Conservation (phyloP, 768 basidiomycete genomes). For the Russula vinacea region DNA sequence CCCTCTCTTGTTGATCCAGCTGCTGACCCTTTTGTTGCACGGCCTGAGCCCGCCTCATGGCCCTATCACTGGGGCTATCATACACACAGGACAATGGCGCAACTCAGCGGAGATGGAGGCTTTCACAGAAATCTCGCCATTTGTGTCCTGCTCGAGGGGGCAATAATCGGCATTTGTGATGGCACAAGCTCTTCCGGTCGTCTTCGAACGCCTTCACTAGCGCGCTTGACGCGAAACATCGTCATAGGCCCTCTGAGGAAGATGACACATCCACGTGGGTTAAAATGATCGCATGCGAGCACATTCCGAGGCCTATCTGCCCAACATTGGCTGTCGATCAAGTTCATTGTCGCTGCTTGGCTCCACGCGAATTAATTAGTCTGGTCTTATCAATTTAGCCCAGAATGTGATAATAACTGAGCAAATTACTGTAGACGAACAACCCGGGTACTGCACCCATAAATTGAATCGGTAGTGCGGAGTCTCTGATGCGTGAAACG, state of each 20-base stretch:
- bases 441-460: too few species aligned
- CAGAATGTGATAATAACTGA: not conserved
- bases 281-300: not conserved
- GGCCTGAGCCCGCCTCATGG: not conserved
- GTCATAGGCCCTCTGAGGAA: not conserved
- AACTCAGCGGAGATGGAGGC: slow-evolving; percentile 14
- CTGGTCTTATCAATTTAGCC: not conserved
- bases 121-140: slow-evolving; percentile 17
- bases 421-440: not conserved
- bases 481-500: too few species aligned
- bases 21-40: not conserved
- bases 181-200: slow-evolving; percentile 9
- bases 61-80: slow-evolving; percentile 7
- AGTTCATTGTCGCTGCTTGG: not conserved
- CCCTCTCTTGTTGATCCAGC: not conserved
- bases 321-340: not conserved
- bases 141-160: slow-evolving; percentile 9
- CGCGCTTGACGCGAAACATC: not conserved
- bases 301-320: not conserved
- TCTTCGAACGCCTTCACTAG: not conserved
- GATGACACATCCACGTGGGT: not conserved
- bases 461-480: too few species aligned
- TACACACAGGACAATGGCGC: slow-evolving; percentile 1
- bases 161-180: slow-evolving; percentile 31
- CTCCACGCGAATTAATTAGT: not conserved